Conservation (phyloP, 2,329 filamentous ascomycete species). For the Alternaria gaisen region DNA sequence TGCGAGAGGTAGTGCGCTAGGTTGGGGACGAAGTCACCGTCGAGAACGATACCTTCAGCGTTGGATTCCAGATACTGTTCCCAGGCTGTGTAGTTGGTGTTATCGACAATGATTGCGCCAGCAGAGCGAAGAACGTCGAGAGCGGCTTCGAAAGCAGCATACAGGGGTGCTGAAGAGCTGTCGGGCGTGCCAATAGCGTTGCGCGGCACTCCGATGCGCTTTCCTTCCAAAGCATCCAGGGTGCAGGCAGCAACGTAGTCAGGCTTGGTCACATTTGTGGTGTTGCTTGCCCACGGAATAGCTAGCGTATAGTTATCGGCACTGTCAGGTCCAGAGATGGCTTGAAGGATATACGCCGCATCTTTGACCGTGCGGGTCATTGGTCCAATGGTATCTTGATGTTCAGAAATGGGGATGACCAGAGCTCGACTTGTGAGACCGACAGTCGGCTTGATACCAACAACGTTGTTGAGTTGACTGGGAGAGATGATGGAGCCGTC, state of each 20-base stretch:
- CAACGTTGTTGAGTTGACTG: constrained; percentile 65
- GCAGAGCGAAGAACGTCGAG: constrained; percentile 62
- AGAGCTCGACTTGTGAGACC: constrained; percentile 69
- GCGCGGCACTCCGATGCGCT: constrained; percentile 70
- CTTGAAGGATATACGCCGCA: constrained; percentile 65
- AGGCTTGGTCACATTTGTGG: constrained; percentile 57
- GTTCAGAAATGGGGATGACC: constrained; percentile 71
- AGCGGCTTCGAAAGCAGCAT: constrained; percentile 65
- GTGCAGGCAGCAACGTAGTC: constrained; percentile 70
- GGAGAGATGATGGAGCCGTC: constrained; percentile 71
- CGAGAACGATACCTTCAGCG: constrained; percentile 58
- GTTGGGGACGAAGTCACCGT: constrained; percentile 67
- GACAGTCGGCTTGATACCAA: constrained; percentile 70
- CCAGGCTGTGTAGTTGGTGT: constrained; percentile 66
- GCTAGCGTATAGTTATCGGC: constrained; percentile 67
- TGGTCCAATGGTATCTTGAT: constrained; percentile 65
- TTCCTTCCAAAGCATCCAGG: constrained; percentile 61
- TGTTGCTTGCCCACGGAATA: constrained; percentile 58
- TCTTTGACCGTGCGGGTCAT: constrained; percentile 68
- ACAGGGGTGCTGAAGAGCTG: constrained; percentile 47
- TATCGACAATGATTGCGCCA: constrained; percentile 68
- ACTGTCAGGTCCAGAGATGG: constrained; percentile 64
- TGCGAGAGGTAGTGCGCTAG: constrained; percentile 65
- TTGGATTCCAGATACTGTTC: constrained; percentile 54
- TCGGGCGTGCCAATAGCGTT: constrained; percentile 61